Evolutionary conservation across 2,329 filamentous ascomycete species (phyloP), one percentile per base, ranked within the genome.

Genomic region (Fusarium sp.): DNA sequence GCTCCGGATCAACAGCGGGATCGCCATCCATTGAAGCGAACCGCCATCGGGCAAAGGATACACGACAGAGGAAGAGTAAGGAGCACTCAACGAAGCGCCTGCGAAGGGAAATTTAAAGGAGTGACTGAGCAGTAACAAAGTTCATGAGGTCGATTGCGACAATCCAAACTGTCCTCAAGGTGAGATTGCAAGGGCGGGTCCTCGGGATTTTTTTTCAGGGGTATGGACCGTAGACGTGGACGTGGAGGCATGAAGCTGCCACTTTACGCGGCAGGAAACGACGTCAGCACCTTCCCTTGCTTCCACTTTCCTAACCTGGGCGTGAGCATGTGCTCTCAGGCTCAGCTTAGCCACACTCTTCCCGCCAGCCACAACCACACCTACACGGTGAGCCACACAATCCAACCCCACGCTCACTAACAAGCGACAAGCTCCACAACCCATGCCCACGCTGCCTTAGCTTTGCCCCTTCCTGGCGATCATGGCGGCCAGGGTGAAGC

Each of bases 1-100:
- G 88, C 81, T 84, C 81, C 66, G 84, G 79, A 81, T 91, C 90
- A 74, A 91, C 89, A 74, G 87, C 87, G 66, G 89, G 88, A 83
- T 92, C 90, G 82, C 88, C 90, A 82, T 92, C 90, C 90, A 92
- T 92, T 72, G 65, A 49, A 68, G 58, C 73, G 62, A 73, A 62
- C 62, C 67, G 67, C 72, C 73, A 75, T 75, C 67, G 72, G 66
- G 55, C 57, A 60, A 57, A 64, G 27, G 36, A 20, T 29, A 54
- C 11, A 50, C 14, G 20, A 6, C 10, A 20, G n/a, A 53, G 49
- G 40, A 36, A 59, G 9, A 40, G 38, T 51, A 60, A n/a, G 34
- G 58, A 58, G 64, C 46, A 58, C 63, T 29, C 54, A 33, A 46
- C 29, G 34, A 40, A 18, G 42, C 14, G 42, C 8, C 42, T 27